Conservation (phyloP, 129 eudicot species). For the Lonicera japonica region DNA sequence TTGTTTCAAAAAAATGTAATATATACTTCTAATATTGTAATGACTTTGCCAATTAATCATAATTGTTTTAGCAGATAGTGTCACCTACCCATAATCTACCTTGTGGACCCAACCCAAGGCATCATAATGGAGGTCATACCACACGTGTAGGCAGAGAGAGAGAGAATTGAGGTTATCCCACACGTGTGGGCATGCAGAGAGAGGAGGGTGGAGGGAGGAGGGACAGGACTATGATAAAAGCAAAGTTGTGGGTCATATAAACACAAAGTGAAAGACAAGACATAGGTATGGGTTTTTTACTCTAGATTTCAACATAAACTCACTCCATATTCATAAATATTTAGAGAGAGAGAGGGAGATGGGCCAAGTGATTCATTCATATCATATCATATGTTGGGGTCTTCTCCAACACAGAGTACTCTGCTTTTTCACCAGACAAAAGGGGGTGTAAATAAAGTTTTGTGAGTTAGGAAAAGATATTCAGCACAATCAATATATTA, state of each 20-base stretch:
- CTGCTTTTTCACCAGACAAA: constrained; percentile 22
- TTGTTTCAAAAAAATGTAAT: no score
- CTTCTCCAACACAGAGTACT: constrained; percentile 20
- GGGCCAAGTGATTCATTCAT: constrained; percentile 2
- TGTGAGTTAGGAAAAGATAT: no score
- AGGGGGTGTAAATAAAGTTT: constrained; percentile 13
- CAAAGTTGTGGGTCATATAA: constrained; percentile 1
- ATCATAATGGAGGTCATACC: no score
- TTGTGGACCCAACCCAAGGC: no score
- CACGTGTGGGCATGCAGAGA: constrained; percentile 10
- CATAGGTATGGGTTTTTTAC: constrained; percentile 11
- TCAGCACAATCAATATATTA: no score
- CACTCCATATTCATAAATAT: constrained; percentile 3
- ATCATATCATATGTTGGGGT: constrained; percentile 9
- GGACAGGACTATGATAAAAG: constrained; percentile 17
- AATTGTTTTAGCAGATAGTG: no score
- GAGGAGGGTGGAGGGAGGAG: not conserved
- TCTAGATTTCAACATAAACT: constrained; percentile 24
- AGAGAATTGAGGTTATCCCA: not conserved
- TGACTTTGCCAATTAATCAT: no score
- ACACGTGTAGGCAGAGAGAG: no score
- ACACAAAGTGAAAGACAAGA: constrained; percentile 29
- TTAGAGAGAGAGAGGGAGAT: constrained; percentile 9
- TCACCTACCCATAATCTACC: no score
- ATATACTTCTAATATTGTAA: no score